Conservation (phyloP, 1,284 basidiomycete species). For the Cutaneotrichosporon spelunceum region DNA sequence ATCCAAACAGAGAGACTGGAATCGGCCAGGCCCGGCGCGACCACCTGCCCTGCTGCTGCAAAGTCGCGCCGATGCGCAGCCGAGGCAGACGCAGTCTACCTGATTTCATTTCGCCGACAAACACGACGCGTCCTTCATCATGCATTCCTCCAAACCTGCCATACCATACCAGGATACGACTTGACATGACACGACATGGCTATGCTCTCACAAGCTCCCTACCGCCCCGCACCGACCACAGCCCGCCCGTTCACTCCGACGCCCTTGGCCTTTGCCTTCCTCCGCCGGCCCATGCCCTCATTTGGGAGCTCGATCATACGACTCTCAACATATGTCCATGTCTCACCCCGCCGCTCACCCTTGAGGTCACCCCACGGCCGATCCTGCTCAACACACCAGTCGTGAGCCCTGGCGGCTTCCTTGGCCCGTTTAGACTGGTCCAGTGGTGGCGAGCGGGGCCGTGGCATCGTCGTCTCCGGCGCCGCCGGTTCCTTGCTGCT, state of each 20-base stretch:
- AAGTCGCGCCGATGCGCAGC: neutral
- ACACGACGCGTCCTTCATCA: neutral
- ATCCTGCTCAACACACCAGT: constrained; percentile 37
- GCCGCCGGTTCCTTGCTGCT: constrained; percentile 4
- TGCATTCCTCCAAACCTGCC: neutral
- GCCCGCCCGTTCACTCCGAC: constrained; percentile 35
- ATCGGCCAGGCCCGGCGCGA: neutral
- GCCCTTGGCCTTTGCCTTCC: constrained; percentile 28
- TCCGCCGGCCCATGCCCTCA: constrained; percentile 29
- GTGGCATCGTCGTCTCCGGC: constrained; percentile 27
- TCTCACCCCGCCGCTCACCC: constrained; percentile 21
- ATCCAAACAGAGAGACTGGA: neutral
- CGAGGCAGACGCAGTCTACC: neutral
- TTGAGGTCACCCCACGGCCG: constrained; percentile 45
- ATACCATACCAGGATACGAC: neutral
- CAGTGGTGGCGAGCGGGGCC: constrained; percentile 37
- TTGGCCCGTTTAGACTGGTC: constrained; percentile 31
- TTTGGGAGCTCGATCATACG: constrained; percentile 9
- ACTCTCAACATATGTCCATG: constrained; percentile 18
- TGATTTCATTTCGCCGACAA: too few relatives aligned
- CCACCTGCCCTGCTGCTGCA: neutral
- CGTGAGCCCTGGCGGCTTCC: constrained; percentile 32
- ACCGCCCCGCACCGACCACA: constrained; percentile 38
- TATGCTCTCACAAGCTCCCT: neutral
- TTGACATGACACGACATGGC: neutral